Evolutionary conservation across 345 rosid species (phyloP).

Genomic region (Excoecaria cochinchinensis): DNA sequence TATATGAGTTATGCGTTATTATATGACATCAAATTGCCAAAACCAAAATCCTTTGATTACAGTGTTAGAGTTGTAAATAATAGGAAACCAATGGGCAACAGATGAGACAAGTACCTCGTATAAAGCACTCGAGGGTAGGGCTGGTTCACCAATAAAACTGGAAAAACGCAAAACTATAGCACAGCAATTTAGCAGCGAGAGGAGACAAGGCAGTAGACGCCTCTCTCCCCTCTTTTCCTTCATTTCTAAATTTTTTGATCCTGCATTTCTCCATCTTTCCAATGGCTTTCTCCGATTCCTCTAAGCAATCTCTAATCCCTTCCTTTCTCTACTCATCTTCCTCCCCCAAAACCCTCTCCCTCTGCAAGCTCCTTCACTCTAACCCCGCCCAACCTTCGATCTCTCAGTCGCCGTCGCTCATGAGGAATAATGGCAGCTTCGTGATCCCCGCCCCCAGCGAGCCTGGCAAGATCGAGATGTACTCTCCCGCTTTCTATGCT

Average conservation of each 20-base stretch:
- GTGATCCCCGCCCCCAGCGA: conserved; percentile 61
- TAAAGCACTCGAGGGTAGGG: conserved; percentile 23
- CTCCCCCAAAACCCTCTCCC: conserved; percentile 35
- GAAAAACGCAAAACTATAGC: conserved; percentile 19
- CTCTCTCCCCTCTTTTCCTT: conserved; percentile 16
- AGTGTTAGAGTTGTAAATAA: not conserved
- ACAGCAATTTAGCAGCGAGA: conserved; percentile 31
- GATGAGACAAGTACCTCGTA: not conserved
- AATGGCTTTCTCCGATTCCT: conserved; percentile 54
- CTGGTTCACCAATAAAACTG: conserved; percentile 30
- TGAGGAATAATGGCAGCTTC: conserved; percentile 21
- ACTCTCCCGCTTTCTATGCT: conserved; percentile 83
- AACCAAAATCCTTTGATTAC: too few species aligned
- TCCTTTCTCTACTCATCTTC: conserved; percentile 59
- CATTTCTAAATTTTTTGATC: not conserved
- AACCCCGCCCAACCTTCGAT: conserved; percentile 21
- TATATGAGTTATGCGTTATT: too few species aligned
- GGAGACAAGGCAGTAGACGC: conserved; percentile 17
- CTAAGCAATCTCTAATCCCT: conserved; percentile 56
- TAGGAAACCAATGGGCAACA: not conserved
- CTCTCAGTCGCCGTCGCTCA: conserved; percentile 24
- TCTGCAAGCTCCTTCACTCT: conserved; percentile 23
- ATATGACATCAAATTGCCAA: too few species aligned
- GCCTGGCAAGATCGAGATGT: conserved; percentile 79
- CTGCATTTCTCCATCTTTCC: not conserved